A percentile compares a stretch with the other conserved stretches of the same genome.
These are phyloP conservation scores for Nicotiana undulata DNA, from an alignment of 257 asterid species.

Conservation along the genomic window DNA sequence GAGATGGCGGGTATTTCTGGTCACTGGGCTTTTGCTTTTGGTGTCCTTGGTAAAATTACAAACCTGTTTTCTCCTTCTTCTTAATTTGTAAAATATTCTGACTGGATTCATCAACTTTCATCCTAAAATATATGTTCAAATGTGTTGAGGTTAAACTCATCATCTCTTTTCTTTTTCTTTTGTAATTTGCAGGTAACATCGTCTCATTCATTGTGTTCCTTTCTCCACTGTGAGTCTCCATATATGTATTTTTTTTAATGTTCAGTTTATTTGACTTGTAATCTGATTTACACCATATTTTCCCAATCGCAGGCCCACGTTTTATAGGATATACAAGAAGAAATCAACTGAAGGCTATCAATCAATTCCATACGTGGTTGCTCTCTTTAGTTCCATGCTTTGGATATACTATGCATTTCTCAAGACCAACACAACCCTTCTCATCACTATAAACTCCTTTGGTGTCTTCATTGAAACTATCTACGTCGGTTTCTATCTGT, in stretches of 20 bases:
- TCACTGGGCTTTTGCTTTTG: conserved; percentile 38
- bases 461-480: conserved; percentile 47
- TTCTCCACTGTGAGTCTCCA: conserved; percentile 45
- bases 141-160: too few species aligned
- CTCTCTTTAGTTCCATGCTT: conserved; percentile 56
- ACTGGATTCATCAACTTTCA: too few species aligned
- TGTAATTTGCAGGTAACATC: conserved; percentile 36
- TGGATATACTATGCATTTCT: conserved; percentile 70
- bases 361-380: conserved; percentile 45
- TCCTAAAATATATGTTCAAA: too few species aligned
- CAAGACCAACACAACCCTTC: conserved; percentile 52
- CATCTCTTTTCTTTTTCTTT: too few species aligned
- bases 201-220: conserved; percentile 63
- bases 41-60: conserved; percentile 39
- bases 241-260: not conserved
- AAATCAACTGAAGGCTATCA: conserved; percentile 57
- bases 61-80: not conserved
- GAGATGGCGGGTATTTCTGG: not conserved
- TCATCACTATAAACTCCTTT: conserved; percentile 54
- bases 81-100: too few species aligned
- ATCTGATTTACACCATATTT: too few species aligned
- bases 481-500: conserved; percentile 40
- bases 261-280: not conserved
- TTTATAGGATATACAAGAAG: conserved; percentile 45
- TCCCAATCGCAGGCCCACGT: conserved; percentile 41